Conservation (phyloP, 306 rosid species). For the Pyrus communis region DNA sequence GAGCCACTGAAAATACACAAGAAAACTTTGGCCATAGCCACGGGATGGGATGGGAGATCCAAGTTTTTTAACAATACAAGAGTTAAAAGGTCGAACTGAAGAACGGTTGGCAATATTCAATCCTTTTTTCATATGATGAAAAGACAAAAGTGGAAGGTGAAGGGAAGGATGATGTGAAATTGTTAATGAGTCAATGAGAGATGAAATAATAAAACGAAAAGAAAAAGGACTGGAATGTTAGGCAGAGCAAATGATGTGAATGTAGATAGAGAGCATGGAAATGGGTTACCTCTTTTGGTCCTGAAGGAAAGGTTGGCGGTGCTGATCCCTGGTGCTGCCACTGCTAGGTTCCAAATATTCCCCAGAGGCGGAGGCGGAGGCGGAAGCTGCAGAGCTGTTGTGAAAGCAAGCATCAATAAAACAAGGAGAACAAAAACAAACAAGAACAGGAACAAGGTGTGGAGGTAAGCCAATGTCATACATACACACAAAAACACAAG, state of each 20-base stretch:
- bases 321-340: constrained; percentile 26
- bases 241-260: not conserved
- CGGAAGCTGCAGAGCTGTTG: constrained; percentile 8
- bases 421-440: not conserved
- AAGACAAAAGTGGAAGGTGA: not conserved
- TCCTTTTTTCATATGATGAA: not conserved
- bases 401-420: not conserved
- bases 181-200: not conserved
- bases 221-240: not conserved
- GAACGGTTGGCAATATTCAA: not conserved
- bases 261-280: not conserved
- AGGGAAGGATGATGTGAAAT: not conserved
- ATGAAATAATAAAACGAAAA: not conserved
- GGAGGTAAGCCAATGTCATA: not conserved
- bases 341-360: constrained; percentile 15
- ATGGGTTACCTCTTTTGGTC: constrained; percentile 45
- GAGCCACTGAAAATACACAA: not conserved
- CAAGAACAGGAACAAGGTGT: not conserved
- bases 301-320: constrained; percentile 49
- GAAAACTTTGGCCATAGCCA: not conserved
- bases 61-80: not conserved
- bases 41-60: not conserved
- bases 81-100: not conserved
- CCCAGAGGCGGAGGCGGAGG: not conserved
- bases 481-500: not conserved